Conservation (phyloP, 805 yeast genomes). For the Starmera dryadoides region DNA sequence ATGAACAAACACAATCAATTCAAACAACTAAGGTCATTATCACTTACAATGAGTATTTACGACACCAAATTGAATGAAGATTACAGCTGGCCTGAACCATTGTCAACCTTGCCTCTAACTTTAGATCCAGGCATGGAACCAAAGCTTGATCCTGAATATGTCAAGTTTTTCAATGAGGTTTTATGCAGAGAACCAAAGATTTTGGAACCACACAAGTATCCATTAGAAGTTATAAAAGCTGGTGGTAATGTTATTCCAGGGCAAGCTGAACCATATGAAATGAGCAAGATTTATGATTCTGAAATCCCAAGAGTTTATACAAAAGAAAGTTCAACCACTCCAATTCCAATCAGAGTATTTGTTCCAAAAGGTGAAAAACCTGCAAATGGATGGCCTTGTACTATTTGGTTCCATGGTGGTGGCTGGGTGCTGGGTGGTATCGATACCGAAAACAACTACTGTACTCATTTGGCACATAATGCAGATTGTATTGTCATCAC, state of each 20-base stretch:
- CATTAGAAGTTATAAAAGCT: slow-evolving; percentile 22
- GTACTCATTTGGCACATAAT: slow-evolving; percentile 31
- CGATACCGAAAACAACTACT: slow-evolving; percentile 33
- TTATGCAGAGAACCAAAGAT: slow-evolving; percentile 20
- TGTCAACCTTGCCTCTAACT: slow-evolving; percentile 21
- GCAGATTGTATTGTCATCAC: slow-evolving; percentile 33
- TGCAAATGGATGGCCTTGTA: slow-evolving; percentile 29
- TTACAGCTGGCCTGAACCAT: slow-evolving; percentile 23
- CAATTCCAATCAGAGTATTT: slow-evolving; percentile 26
- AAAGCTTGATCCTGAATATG: slow-evolving; percentile 31
- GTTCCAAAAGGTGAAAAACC: slow-evolving; percentile 30
- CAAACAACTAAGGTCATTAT: too few species aligned
- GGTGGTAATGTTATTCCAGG: slow-evolving; percentile 37
- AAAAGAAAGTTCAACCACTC: not conserved
- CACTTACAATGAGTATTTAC: slow-evolving; percentile 4
- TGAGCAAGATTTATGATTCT: slow-evolving; percentile 24
- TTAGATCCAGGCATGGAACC: slow-evolving; percentile 23
- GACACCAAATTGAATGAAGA: slow-evolving; percentile 15
- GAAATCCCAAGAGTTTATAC: slow-evolving; percentile 27
- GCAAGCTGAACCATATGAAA: slow-evolving; percentile 23
- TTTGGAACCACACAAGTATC: slow-evolving; percentile 29
- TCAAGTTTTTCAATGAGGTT: slow-evolving; percentile 26
- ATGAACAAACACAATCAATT: too few species aligned
- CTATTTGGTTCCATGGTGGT: slow-evolving; percentile 37
- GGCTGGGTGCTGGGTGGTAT: slow-evolving; percentile 37